A percentile compares a stretch with the other conserved stretches of the same genome.
Conservation (phyloP, 345 rosid genomes). For the Raphanus sativus region DNA sequence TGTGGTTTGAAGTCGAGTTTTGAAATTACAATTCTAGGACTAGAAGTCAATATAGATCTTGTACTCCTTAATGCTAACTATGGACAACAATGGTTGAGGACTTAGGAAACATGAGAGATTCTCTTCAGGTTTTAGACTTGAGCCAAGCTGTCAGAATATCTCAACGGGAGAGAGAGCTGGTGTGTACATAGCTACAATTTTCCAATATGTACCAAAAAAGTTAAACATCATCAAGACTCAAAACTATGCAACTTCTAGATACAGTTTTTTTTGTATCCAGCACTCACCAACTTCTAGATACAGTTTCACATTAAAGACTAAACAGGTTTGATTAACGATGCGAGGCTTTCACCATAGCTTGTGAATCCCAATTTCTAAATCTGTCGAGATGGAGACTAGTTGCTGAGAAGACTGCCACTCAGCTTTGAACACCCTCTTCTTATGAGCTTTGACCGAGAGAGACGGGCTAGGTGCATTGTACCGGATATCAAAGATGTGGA, state of each 20-base stretch:
- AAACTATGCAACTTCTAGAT: not conserved
- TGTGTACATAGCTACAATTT: not conserved
- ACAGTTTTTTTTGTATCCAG: not conserved
- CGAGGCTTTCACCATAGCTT: slow-evolving; percentile 29
- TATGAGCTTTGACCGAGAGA: slow-evolving; percentile 31
- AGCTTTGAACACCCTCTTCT: slow-evolving; percentile 41
- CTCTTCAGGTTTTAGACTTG: no score
- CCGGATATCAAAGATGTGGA: slow-evolving; percentile 40
- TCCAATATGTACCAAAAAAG: not conserved
- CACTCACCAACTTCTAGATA: not conserved
- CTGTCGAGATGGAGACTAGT: slow-evolving; percentile 40
- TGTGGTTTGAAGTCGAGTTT: no score
- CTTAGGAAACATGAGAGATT: no score
- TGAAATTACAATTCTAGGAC: no score
- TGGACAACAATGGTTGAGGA: no score
- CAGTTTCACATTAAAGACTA: not conserved
- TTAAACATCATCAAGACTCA: not conserved
- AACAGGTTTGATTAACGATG: not conserved
- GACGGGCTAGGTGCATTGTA: slow-evolving; percentile 36
- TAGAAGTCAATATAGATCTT: no score
- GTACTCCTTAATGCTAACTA: no score
- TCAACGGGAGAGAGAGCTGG: no score
- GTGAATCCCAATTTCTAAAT: slow-evolving; percentile 38
- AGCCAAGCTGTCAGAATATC: no score
- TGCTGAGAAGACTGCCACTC: slow-evolving; percentile 39